Percentiles rank a stretch among this genome's conserved stretches.
Conservation (phyloP, 805 yeast species). For the Limtongia smithiae region DNA sequence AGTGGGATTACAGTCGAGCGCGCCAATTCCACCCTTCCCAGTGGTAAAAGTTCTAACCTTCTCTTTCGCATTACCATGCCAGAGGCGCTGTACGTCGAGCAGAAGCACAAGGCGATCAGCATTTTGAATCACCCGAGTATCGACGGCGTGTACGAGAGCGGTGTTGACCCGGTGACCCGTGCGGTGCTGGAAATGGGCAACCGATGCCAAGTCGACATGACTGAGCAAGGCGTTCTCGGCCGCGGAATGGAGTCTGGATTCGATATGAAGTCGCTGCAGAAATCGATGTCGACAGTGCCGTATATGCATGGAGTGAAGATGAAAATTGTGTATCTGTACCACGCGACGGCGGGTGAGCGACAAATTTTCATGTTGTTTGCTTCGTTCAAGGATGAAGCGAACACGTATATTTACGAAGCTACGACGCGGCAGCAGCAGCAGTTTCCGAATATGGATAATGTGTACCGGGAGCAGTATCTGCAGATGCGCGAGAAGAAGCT, state of each 20-base stretch:
- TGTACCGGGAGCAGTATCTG: constrained; percentile 48
- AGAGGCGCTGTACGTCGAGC: constrained; percentile 57
- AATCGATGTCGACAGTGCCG: constrained; percentile 40
- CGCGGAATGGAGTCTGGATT: constrained; percentile 84
- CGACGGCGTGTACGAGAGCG: constrained; percentile 71
- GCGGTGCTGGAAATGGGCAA: constrained; percentile 78
- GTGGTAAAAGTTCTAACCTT: constrained; percentile 49
- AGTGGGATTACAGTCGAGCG: constrained; percentile 55
- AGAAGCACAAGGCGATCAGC: constrained; percentile 55
- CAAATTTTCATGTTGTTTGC: constrained; percentile 68
- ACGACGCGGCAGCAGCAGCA: constrained; percentile 58
- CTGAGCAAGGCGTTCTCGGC: constrained; percentile 77
- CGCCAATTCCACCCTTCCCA: constrained; percentile 64
- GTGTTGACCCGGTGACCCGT: constrained; percentile 63
- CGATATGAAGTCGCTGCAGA: constrained; percentile 40
- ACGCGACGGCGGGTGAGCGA: constrained; percentile 67
- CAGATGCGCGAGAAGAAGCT: constrained; percentile 38
- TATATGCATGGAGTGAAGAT: constrained; percentile 47
- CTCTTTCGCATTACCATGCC: constrained; percentile 67
- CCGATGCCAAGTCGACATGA: constrained; percentile 63
- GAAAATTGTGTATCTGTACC: constrained; percentile 57
- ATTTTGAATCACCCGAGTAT: constrained; percentile 59
- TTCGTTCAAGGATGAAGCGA: constrained; percentile 50
- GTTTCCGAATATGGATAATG: constrained; percentile 51
- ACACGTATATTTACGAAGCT: constrained; percentile 64